Evolutionary conservation across 2,329 filamentous ascomycete species (phyloP), one percentile per base, ranked within the genome.

Genomic region (Paecilomyces dactylethromorphus): DNA sequence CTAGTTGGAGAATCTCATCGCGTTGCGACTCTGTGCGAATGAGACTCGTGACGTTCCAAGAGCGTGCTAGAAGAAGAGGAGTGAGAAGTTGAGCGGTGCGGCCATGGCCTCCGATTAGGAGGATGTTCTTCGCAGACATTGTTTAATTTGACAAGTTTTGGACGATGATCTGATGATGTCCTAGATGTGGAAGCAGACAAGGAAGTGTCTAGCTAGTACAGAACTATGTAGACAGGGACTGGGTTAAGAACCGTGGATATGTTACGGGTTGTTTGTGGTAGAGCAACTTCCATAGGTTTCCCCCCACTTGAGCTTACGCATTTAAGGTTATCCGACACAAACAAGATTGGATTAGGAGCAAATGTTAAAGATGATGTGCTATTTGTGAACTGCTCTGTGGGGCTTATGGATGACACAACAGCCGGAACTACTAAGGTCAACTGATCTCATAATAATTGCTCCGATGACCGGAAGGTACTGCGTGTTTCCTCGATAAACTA

Each of bases 91-190:
- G 50, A 39, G 56, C 56, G 22, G 53, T 55, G 13, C 53, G 53
- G 12, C 56, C 56, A 2, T 54, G 35, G 24, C 56, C 56, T 29
- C 56, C 56, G 5, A 58, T 39, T 22, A 58, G 53, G 21, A 58
- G 56, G 22, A 58, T n/a, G 6, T 21, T 45, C 39, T 6, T 45
- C 39, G 39, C 5, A 2, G n/a, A 0, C 39, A 45, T 45, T n/a
- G 7, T 4, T 45, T 21, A 4, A 45, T 3, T 2, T n/a, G 18
- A 5, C 21, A 7, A 18, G n/a, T n/a, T 18, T 3, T 13, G 32
- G 32, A 33, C 3, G 32, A 12, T 12, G 3, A 15, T 1, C 6
- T n/a, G 26, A 5, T 3, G 5, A 29, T 29, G 26, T 29, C 26
- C 26, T 4, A 29, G 26, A 29, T 29, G 26, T 1, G 4, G 7